Evolutionary conservation across 129 eudicot species (phyloP), one percentile per base, ranked within the genome.

Genomic region (Calendula officinalis): DNA sequence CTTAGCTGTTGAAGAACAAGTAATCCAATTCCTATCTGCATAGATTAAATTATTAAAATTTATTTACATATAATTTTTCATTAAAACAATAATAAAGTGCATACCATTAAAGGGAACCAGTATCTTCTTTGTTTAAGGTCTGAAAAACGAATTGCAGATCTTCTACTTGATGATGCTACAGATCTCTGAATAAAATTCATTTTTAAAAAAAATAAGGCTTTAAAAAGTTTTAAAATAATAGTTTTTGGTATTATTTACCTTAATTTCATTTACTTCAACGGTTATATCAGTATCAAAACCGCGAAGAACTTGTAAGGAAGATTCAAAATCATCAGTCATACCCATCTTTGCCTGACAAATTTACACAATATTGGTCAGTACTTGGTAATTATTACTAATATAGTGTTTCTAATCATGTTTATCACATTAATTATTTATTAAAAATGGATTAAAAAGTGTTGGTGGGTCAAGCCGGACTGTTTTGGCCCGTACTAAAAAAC

Each of bases 261-360:
- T 91, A 42, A 91, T 91, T 75, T 87, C 98, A 74, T 87, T 87
- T 60, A 91, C 98, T 91, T 91, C 98, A 77, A 78, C 44, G 8
- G 91, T 69, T 44, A 91, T 91, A 65, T 91, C 98, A 76, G 96
- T 79, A 56, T 91, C 96, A 60, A 91, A 88, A 12, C 98, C 98
- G 34, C 96, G 96, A 59, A 91, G 98, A 50, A 91, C 98, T 91
- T 91, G 98, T 69, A 91, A 65, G 14, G 98, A 91, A 38, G 90
- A 76, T 82, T 91, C 98, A 70, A 87, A 91, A 71, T 91, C 98
- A 38, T 91, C 98, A 33, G 86, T 88, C 98, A 87, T 87, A 41
- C 98, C 98, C 96, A 88, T 91, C 81, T 91, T 91, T 3, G 98
- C 98, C 98, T 91, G 73, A n/a, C 56, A 55, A 22, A 42, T 43